phyloP scores from a whole-genome alignment of 169 alveolate genomes.

The Sarcocystis neurona region DNA sequence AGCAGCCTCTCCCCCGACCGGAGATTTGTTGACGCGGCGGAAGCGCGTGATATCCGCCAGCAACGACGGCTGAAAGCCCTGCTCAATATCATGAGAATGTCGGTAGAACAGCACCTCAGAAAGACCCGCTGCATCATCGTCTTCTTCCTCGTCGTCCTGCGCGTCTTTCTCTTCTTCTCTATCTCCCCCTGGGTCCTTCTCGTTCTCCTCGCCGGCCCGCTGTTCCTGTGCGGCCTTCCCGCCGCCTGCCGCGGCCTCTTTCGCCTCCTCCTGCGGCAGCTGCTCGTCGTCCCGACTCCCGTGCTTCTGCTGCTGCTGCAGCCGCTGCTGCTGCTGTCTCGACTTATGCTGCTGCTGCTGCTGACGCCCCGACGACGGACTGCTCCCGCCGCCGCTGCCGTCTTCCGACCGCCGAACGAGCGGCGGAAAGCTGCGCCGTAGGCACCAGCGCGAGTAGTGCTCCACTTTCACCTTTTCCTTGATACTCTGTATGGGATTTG shows the following conservation, averaged over 20 bases:
- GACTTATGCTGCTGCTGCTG: no score
- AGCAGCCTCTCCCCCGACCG: background rate
- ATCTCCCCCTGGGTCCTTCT: background rate
- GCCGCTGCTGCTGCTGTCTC: slow-evolving; percentile 4
- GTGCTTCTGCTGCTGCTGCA: slow-evolving; percentile 10
- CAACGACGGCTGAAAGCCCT: slow-evolving; percentile 36
- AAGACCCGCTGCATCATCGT: background rate
- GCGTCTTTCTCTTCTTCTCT: slow-evolving; percentile 4
- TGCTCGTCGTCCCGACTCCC: background rate
- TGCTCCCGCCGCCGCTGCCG: no score
- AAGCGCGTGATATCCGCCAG: slow-evolving; percentile 27
- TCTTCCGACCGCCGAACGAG: background rate
- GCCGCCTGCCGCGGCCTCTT: no score
- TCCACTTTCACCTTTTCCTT: slow-evolving; percentile 35
- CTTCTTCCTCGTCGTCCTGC: background rate
- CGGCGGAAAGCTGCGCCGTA: background rate
- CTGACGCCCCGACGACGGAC: no score
- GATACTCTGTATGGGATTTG: slow-evolving; percentile 58
- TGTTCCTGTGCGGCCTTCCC: no score
- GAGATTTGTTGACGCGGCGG: background rate
- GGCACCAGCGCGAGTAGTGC: slow-evolving; percentile 16
- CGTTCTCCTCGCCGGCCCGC: background rate
- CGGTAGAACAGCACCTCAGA: slow-evolving; percentile 15
- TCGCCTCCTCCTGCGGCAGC: slow-evolving; percentile 23
- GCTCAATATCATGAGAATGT: slow-evolving; percentile 26